Evolutionary conservation across 768 basidiomycete genomes (phyloP).

Genomic region (Russula olivacea): DNA sequence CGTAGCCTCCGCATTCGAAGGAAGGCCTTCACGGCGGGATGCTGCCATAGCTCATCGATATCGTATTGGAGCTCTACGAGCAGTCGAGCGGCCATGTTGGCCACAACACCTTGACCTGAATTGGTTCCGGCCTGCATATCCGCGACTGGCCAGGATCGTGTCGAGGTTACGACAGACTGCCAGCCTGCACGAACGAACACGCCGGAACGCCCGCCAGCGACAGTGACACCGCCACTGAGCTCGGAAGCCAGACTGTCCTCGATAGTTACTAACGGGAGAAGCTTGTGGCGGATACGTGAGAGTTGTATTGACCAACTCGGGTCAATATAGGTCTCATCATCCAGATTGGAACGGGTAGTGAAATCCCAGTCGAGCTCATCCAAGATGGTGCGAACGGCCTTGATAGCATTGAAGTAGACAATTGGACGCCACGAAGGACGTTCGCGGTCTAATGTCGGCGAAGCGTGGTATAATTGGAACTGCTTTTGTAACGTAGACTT

Average conservation of each 20-base stretch:
- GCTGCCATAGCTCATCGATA: slow-evolving; percentile 62
- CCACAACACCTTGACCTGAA: slow-evolving; percentile 34
- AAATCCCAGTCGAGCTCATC: slow-evolving; percentile 29
- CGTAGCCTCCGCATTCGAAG: slow-evolving; percentile 52
- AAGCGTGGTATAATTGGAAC: slow-evolving; percentile 76
- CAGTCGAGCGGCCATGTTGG: slow-evolving; percentile 50
- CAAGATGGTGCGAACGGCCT: slow-evolving; percentile 27
- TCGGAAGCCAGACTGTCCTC: slow-evolving; percentile 65
- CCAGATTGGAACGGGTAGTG: slow-evolving; percentile 12
- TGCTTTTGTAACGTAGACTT: slow-evolving; percentile 84
- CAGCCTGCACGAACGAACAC: slow-evolving; percentile 68
- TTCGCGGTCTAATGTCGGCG: slow-evolving; percentile 35
- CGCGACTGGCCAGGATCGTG: slow-evolving; percentile 39
- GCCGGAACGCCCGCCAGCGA: slow-evolving; percentile 53
- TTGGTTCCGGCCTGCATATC: slow-evolving; percentile 33
- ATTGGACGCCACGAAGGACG: slow-evolving; percentile 41
- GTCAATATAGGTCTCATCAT: slow-evolving; percentile 22
- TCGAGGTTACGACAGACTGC: slow-evolving; percentile 53
- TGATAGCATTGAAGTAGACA: slow-evolving; percentile 47
- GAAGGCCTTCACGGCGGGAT: slow-evolving; percentile 56
- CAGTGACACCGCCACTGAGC: slow-evolving; percentile 56
- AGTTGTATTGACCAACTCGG: slow-evolving; percentile 42
- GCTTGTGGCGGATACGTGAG: slow-evolving; percentile 44
- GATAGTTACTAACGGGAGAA: slow-evolving; percentile 59
- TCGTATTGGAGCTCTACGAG: slow-evolving; percentile 46